Conservation (phyloP, 139 green algal species). For the Chlamydomonas sphaeroides region DNA sequence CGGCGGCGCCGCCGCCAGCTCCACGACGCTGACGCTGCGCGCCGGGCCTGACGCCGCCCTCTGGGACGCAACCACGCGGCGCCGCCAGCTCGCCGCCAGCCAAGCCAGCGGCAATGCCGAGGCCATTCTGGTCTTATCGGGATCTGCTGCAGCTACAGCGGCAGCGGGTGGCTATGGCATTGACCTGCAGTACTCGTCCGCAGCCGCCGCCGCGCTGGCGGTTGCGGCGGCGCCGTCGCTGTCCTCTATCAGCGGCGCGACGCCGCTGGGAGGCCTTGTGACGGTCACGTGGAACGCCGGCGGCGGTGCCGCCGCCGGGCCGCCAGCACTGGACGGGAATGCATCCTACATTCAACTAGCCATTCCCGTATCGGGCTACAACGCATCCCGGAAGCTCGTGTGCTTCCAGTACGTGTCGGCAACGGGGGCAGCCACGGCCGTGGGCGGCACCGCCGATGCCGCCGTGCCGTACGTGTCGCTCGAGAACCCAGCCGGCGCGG, state of each 20-base stretch:
- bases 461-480: no score
- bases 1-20: background rate
- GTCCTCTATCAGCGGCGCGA: background rate
- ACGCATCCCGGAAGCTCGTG: background rate
- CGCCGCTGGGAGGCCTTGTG: background rate
- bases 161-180: conserved; percentile 8
- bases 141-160: background rate
- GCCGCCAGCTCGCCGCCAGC: background rate
- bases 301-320: background rate
- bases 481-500: no score
- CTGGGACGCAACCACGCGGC: background rate
- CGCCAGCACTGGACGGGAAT: background rate
- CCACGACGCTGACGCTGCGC: background rate
- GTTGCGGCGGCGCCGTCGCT: background rate
- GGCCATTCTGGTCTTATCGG: background rate
- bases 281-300: background rate
- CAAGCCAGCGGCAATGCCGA: background rate
- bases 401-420: no score
- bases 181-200: conserved; percentile 1
- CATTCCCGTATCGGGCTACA: background rate
- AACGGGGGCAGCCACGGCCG: no score
- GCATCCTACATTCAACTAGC: background rate
- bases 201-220: background rate
- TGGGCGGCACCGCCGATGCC: no score
- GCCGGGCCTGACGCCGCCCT: background rate